Conservation (phyloP, 2,329 filamentous ascomycete species). For the Fusarium pseudograminearum region DNA sequence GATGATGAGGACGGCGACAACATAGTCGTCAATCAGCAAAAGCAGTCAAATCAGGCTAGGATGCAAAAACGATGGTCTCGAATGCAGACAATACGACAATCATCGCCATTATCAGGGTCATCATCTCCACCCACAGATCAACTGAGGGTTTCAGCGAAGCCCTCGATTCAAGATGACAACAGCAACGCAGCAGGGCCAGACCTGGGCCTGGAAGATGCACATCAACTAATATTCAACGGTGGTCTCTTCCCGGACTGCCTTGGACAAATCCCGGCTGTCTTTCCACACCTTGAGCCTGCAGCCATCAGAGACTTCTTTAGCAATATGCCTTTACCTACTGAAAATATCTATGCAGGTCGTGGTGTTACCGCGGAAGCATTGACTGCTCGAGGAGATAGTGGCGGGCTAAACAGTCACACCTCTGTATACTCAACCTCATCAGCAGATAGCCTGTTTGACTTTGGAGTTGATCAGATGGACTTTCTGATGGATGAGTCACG, state of each 20-base stretch:
- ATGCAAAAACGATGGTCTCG: not conserved
- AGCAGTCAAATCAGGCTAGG: not conserved
- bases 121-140: not conserved
- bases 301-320: not conserved
- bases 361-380: not conserved
- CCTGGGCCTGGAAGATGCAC: not conserved
- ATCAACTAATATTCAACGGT: not conserved
- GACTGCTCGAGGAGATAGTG: not conserved
- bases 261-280: not conserved
- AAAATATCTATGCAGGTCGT: not conserved
- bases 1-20: not conserved
- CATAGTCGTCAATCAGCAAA: not conserved
- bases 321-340: not conserved
- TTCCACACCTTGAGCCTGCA: not conserved
- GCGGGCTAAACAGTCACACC: not conserved
- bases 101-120: not conserved
- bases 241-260: not conserved
- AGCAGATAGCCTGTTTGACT: not conserved
- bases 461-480: not conserved
- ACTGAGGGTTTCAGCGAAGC: not conserved
- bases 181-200: not conserved
- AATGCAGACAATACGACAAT: not conserved
- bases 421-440: not conserved
- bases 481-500: not conserved
- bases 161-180: not conserved